A percentile compares a stretch with the other conserved stretches of the same genome.
Evolutionary conservation across 108 stramenopile genomes (phyloP).

Genomic region (Ochromonas danica): DNA sequence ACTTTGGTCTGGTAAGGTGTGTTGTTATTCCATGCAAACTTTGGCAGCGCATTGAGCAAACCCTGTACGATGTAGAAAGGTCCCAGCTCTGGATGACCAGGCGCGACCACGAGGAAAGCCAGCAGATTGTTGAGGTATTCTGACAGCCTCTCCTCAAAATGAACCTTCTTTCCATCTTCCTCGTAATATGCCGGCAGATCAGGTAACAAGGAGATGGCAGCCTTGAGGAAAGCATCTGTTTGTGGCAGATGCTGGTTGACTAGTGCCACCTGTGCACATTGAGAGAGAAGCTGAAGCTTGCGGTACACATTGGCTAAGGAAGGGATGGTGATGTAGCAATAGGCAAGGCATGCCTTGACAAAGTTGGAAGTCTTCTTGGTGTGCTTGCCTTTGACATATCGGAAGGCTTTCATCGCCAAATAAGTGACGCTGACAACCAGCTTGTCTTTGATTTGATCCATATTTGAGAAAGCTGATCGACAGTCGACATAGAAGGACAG

Average conservation of each 20-base stretch:
- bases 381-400: slow-evolving; percentile 36
- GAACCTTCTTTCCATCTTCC: not conserved
- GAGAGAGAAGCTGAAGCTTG: slow-evolving; percentile 21
- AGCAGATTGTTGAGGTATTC: slow-evolving; percentile 9
- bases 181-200: slow-evolving; percentile 7
- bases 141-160: not conserved
- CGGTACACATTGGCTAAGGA: not conserved
- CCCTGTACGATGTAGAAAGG: slow-evolving; percentile 46
- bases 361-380: slow-evolving; percentile 39
- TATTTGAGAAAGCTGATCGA: slow-evolving; percentile 41
- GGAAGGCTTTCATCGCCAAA: slow-evolving; percentile 31
- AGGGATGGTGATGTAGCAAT: slow-evolving; percentile 45
- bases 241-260: slow-evolving; percentile 43
- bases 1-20: not conserved
- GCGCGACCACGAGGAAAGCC: slow-evolving; percentile 33
- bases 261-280: slow-evolving; percentile 39
- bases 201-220: slow-evolving; percentile 41
- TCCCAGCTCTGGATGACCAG: slow-evolving; percentile 44
- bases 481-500: slow-evolving; percentile 46
- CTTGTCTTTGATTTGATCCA: slow-evolving; percentile 30
- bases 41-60: slow-evolving; percentile 39
- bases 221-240: slow-evolving; percentile 49
- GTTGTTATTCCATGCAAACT: slow-evolving; percentile 17
- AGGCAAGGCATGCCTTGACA: slow-evolving; percentile 47
- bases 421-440: not conserved